Base-by-base conservation (phyloP, 192 early-diverging fungal species). In the Coemansia sp. region DNA sequence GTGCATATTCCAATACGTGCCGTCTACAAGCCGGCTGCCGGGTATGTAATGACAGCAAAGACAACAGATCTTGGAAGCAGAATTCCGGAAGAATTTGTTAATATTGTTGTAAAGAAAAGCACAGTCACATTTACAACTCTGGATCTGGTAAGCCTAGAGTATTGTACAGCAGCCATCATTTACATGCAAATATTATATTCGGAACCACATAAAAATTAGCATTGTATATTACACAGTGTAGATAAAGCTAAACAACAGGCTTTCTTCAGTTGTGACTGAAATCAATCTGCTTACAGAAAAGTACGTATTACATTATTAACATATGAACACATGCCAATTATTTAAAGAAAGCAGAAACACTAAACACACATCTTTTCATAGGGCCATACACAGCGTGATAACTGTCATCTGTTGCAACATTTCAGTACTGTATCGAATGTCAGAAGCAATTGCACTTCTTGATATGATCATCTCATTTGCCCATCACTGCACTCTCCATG, bases 391-490 rank as follows among this genome's bases (percentile, higher is more conserved):
- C 19, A 37, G 18, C 7, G 68, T 84, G 3, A 60, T 84, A 7
- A 65, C 74, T 3, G 69, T 83, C 15, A 88, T 94, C n/a, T 75
- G 87, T 15, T 45, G 65, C 18, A 82, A 86, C 50, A 86, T 95
- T 52, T 74, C 70, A 5, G 65, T 89, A 1, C 72, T 96, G 19
- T 95, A 92, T 63, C 89, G 89, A 18, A 67, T 88, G 2, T 89
- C 92, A 0, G 92, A 93, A 58, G 84, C 90, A 1, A 58, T 96
- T n/a, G 91, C 89, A 0, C 63, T 92, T 66, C 69, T 96, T 64
- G 94, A 97, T 69, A 84, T 96, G 86, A 47, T 92, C 1, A 56
- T 84, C 0, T 88, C 92, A 3, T 94, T 97, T 85, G 87, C 92
- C 0, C 80, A 89, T 42, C 77, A 84, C 58, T 86, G 87, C 57